Conservation (phyloP, 1,284 basidiomycete genomes). For the Inonotus hispidus region DNA sequence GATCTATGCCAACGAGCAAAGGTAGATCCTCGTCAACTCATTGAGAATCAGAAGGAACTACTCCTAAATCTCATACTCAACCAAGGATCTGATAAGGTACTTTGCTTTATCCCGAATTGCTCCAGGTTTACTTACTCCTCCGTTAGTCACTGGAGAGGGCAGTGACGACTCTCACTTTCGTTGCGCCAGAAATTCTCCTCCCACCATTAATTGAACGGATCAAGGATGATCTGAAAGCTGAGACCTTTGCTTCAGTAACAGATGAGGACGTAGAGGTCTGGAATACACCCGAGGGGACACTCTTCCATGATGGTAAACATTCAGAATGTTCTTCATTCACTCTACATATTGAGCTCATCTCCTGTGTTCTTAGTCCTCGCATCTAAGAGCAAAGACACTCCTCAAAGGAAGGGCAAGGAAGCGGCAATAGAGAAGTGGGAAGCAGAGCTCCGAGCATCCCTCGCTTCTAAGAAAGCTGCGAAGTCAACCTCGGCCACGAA, state of each 20-base stretch:
- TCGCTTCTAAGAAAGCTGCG: conserved; percentile 65
- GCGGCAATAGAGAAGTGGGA: conserved; percentile 92
- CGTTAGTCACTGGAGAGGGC: conserved; percentile 66
- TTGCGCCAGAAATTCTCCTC: conserved; percentile 65
- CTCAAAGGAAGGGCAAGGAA: conserved; percentile 75
- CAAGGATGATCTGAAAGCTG: conserved; percentile 54
- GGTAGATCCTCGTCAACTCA: conserved; percentile 62
- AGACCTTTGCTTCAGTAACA: conserved; percentile 55
- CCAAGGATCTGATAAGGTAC: conserved; percentile 37
- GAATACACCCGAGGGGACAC: conserved; percentile 74
- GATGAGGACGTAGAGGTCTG: conserved; percentile 78
- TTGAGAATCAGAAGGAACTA: conserved; percentile 43
- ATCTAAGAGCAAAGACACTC: conserved; percentile 47
- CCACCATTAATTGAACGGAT: conserved; percentile 68
- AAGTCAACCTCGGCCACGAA: conserved; percentile 38
- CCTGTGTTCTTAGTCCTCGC: conserved; percentile 49
- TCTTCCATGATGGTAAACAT: conserved; percentile 70
- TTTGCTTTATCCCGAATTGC: neutral
- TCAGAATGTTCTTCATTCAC: neutral
- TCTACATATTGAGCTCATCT: neutral
- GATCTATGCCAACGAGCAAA: conserved; percentile 69
- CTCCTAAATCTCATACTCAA: conserved; percentile 47
- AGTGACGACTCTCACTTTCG: conserved; percentile 72
- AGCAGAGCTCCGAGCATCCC: conserved; percentile 78
- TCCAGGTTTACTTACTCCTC: neutral